Conservation (phyloP, 129 eudicot genomes). For the Kitagawia praeruptora region DNA sequence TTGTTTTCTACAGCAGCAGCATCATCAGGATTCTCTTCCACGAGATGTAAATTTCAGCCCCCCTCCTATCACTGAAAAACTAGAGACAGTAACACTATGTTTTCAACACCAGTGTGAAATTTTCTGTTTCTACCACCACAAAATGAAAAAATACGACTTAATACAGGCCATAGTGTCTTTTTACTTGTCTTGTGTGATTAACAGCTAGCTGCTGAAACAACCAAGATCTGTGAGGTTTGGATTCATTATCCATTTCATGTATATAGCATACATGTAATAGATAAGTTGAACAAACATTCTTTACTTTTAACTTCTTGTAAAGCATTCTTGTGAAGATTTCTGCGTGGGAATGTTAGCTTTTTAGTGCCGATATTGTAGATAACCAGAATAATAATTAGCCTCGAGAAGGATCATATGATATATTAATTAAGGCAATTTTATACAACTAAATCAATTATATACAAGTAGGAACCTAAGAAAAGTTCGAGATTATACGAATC, state of each 20-base stretch:
- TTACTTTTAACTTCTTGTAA: neutral
- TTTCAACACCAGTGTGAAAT: conserved; percentile 10
- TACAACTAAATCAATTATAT: neutral
- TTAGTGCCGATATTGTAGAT: neutral
- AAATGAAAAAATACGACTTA: neutral
- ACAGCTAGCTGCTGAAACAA: conserved; percentile 13
- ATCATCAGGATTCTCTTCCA: conserved; percentile 95
- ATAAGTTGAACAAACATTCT: conserved; percentile 1
- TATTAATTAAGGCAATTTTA: neutral
- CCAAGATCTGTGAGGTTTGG: conserved; percentile 2
- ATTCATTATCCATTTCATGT: conserved; percentile 6
- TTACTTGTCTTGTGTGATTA: neutral
- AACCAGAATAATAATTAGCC: neutral
- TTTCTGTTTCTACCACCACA: neutral
- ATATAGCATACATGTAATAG: neutral
- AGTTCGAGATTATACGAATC: neutral
- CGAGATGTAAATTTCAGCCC: conserved; percentile 14
- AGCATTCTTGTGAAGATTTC: neutral
- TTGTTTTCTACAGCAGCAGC: conserved; percentile 51
- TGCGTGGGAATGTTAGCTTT: neutral
- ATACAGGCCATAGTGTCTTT: neutral
- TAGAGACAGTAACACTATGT: conserved; percentile 13
- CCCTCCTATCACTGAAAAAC: conserved; percentile 12
- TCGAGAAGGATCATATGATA: neutral
- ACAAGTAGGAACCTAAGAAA: neutral